Evolutionary conservation across 371 early-diverging fungal genomes (phyloP).

Genomic region (Apophysomyces ossiformis): DNA sequence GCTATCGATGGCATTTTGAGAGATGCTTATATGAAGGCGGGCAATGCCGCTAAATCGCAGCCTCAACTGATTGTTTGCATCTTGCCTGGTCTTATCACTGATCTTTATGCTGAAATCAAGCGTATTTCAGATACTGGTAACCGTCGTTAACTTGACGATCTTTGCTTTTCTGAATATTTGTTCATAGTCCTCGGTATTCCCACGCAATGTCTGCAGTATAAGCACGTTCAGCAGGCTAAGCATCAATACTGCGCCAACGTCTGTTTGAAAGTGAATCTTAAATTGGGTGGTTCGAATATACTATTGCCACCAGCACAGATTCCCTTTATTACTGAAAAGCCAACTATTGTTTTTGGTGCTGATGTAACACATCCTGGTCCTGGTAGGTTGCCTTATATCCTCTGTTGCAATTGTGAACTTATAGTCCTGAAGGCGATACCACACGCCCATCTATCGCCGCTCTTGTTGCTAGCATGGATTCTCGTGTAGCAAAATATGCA

Average conservation of each 20-base stretch:
- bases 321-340: constrained; percentile 67
- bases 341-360: constrained; percentile 94
- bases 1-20: constrained; percentile 66
- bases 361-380: constrained; percentile 93
- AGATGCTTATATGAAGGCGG: constrained; percentile 65
- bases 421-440: constrained; percentile 45
- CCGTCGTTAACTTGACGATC: background rate
- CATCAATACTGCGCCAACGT: constrained; percentile 79
- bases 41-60: constrained; percentile 64
- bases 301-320: constrained; percentile 50
- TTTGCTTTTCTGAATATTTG: background rate
- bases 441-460: constrained; percentile 85
- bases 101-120: constrained; percentile 92
- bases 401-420: constrained; percentile 74
- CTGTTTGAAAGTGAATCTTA: constrained; percentile 87
- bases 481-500: constrained; percentile 73
- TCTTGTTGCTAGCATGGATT: constrained; percentile 66
- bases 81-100: constrained; percentile 81
- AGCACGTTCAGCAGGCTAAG: constrained; percentile 70
- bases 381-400: constrained; percentile 51
- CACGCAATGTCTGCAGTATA: constrained; percentile 91
- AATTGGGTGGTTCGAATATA: constrained; percentile 78
- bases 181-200: constrained; percentile 68
- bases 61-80: constrained; percentile 85
- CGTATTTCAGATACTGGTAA: constrained; percentile 82